Conservation (phyloP, 352 stramenopile species). For the Halophytophthora polymorphica region DNA sequence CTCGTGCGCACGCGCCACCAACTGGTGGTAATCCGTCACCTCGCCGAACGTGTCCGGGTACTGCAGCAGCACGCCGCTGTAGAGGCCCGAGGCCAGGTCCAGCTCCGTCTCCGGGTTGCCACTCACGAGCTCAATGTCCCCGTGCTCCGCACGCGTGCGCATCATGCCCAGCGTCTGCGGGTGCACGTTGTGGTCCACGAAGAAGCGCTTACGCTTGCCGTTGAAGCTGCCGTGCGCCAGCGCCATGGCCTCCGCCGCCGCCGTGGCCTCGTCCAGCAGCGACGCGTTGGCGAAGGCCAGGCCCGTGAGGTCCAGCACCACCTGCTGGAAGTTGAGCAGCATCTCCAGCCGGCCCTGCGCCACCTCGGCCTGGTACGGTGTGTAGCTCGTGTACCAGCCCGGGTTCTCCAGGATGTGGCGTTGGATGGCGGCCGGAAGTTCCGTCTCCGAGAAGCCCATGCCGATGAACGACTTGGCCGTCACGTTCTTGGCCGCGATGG, state of each 20-base stretch:
- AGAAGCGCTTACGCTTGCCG: slow-evolving; percentile 95
- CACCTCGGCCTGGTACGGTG: slow-evolving; percentile 99
- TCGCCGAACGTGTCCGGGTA: slow-evolving; percentile 98
- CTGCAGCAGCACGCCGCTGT: slow-evolving; percentile 96
- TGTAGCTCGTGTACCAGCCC: slow-evolving; percentile 98
- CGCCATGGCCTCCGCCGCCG: slow-evolving; percentile 97
- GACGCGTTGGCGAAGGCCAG: slow-evolving; percentile 97
- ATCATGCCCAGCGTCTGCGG: slow-evolving; percentile 93
- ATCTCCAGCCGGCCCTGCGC: slow-evolving; percentile 98
- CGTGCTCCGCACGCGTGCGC: slow-evolving; percentile 87
- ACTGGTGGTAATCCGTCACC: slow-evolving; percentile 90
- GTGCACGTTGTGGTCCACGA: slow-evolving; percentile 91
- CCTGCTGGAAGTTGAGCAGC: slow-evolving; percentile 99
- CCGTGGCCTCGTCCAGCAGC: slow-evolving; percentile 98
- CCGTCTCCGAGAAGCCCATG: slow-evolving; percentile 97
- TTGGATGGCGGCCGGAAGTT: slow-evolving; percentile 95
- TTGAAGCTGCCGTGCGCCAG: slow-evolving; percentile 94
- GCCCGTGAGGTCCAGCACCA: slow-evolving; percentile 95
- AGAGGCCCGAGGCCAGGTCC: slow-evolving; percentile 84
- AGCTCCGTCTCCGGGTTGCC: slow-evolving; percentile 78
- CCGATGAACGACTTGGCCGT: slow-evolving; percentile 97
- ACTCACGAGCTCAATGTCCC: slow-evolving; percentile 94
- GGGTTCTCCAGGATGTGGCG: slow-evolving; percentile 98
- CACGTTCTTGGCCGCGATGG: slow-evolving; percentile 95
- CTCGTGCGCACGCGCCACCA: slow-evolving; percentile 85